phyloP scores from a whole-genome alignment of 2,329 filamentous ascomycete species.

The Lachnellula subtilissima region DNA sequence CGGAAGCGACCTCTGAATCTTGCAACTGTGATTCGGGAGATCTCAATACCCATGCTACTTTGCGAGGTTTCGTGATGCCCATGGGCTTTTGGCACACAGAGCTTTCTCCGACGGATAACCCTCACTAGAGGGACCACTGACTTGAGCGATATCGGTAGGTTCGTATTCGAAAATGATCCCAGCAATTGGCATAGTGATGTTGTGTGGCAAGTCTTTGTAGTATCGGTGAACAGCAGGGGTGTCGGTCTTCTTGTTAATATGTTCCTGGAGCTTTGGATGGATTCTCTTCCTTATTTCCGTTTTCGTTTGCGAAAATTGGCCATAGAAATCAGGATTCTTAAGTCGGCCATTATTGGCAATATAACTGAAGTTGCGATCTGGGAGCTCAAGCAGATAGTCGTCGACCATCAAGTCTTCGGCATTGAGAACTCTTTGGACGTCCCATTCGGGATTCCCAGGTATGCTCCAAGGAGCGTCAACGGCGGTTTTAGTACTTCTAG shows the following conservation, averaged over 20 bases:
- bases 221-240: constrained; percentile 13
- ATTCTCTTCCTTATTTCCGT: neutral
- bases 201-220: constrained; percentile 15
- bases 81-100: neutral
- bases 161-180: constrained; percentile 13
- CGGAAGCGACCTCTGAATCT: neutral
- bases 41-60: neutral
- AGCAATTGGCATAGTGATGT: constrained; percentile 18
- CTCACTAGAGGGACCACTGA: neutral
- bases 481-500: neutral
- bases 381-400: constrained; percentile 17
- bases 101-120: neutral
- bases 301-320: neutral
- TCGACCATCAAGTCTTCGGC: constrained; percentile 11
- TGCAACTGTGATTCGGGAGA: neutral
- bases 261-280: constrained; percentile 22
- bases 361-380: constrained; percentile 15
- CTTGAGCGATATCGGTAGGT: neutral
- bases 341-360: constrained; percentile 13
- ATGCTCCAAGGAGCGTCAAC: constrained; percentile 13
- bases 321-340: constrained; percentile 10
- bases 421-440: constrained; percentile 16
- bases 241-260: constrained; percentile 20
- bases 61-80: neutral
- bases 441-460: constrained; percentile 19